Conservation (phyloP, 2,329 filamentous ascomycete species). For the Ramularia collo-cygni region DNA sequence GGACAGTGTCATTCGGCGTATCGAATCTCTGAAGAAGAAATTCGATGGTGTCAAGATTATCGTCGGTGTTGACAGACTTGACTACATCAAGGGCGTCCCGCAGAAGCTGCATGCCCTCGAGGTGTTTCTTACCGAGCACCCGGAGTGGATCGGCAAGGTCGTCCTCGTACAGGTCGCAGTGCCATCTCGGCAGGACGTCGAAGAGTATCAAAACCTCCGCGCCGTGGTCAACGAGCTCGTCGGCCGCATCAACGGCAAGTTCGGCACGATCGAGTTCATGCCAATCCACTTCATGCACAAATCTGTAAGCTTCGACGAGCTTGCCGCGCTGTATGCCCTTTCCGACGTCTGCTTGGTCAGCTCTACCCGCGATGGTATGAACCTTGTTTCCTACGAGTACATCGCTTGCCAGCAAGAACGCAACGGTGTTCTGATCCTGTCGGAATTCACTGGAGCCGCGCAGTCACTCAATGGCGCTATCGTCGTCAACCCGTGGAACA, state of each 20-base stretch:
- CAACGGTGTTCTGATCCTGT: slow-evolving; percentile 89
- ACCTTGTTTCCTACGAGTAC: slow-evolving; percentile 96
- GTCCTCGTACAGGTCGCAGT: slow-evolving; percentile 95
- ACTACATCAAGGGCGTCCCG: slow-evolving; percentile 98
- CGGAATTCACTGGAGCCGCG: slow-evolving; percentile 92
- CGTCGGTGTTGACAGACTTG: slow-evolving; percentile 89
- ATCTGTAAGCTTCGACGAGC: slow-evolving; percentile 87
- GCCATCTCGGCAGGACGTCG: slow-evolving; percentile 88
- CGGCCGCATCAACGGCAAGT: slow-evolving; percentile 92
- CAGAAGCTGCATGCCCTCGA: slow-evolving; percentile 96
- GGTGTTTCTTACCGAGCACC: slow-evolving; percentile 92
- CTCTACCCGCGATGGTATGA: slow-evolving; percentile 98
- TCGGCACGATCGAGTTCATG: slow-evolving; percentile 97
- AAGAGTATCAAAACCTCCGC: slow-evolving; percentile 94
- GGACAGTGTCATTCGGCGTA: slow-evolving; percentile 78
- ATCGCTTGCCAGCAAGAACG: slow-evolving; percentile 87
- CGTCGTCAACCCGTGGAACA: slow-evolving; percentile 98
- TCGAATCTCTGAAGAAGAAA: slow-evolving; percentile 75
- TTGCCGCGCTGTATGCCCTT: slow-evolving; percentile 86
- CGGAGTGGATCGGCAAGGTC: slow-evolving; percentile 96
- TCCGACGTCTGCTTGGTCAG: slow-evolving; percentile 90
- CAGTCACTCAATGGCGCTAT: slow-evolving; percentile 90
- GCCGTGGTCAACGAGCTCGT: slow-evolving; percentile 96
- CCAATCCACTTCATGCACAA: slow-evolving; percentile 98
- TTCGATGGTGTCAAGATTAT: slow-evolving; percentile 96